Evolutionary conservation across 257 asterid species (phyloP).

Genomic region (Lantana camara): DNA sequence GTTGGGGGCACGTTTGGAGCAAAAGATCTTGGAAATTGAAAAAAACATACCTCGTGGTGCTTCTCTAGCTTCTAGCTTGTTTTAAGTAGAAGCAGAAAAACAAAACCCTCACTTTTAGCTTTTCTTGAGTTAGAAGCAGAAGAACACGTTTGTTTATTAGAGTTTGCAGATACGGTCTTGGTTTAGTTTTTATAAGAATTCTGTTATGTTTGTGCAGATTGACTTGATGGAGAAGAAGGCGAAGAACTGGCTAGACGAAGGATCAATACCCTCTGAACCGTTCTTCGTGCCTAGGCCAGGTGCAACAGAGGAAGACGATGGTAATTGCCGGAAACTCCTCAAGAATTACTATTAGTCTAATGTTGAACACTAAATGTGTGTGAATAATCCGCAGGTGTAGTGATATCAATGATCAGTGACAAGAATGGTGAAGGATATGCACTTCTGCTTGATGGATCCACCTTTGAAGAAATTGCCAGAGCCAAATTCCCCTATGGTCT

Average conservation of each 20-base stretch:
- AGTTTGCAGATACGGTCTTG: too few relatives aligned
- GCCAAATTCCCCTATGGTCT: conserved; percentile 96
- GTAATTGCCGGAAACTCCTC: conserved; percentile 39
- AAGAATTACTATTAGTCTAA: background rate
- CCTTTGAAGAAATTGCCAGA: conserved; percentile 89
- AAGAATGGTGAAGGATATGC: conserved; percentile 91
- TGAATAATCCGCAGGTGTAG: conserved; percentile 60
- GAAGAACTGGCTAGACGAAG: conserved; percentile 82
- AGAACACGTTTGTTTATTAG: too few relatives aligned
- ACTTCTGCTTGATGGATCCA: conserved; percentile 71
- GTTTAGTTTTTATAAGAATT: too few relatives aligned
- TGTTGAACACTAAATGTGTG: background rate
- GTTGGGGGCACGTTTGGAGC: too few relatives aligned
- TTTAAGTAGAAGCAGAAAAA: too few relatives aligned
- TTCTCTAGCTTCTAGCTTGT: too few relatives aligned
- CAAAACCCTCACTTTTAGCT: too few relatives aligned
- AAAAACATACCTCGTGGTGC: too few relatives aligned
- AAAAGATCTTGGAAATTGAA: too few relatives aligned
- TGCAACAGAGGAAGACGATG: conserved; percentile 86
- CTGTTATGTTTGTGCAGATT: conserved; percentile 24
- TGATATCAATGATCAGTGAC: conserved; percentile 78
- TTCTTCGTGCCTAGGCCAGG: conserved; percentile 90
- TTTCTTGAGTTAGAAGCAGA: too few relatives aligned
- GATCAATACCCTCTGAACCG: conserved; percentile 90
- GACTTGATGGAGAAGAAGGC: conserved; percentile 73